Conservation (phyloP, 78 protist species). For the Dictyostelium firmibasis region DNA sequence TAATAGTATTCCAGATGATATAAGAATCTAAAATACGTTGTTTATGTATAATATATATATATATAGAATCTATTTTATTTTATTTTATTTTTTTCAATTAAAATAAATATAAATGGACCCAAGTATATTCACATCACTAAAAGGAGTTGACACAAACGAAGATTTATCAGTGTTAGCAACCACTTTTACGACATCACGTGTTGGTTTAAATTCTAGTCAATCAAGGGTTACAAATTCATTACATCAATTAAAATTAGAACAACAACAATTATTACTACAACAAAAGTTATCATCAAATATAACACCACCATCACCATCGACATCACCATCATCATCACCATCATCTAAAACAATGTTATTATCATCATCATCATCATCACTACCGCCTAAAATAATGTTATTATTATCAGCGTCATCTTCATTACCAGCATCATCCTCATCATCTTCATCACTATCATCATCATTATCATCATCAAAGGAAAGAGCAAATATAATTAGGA, state of each 20-base stretch:
- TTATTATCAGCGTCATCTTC: too few species aligned
- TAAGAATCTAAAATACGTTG: too few species aligned
- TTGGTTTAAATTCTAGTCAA: background rate
- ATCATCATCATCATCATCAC: slow-evolving; percentile 12
- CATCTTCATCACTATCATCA: background rate
- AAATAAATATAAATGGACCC: background rate
- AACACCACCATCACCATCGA: background rate
- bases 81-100: too few species aligned
- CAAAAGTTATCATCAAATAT: background rate
- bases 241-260: background rate
- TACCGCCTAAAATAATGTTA: background rate
- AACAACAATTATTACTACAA: background rate
- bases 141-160: background rate
- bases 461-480: background rate
- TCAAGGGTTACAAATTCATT: background rate
- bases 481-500: background rate
- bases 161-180: background rate
- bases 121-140: background rate
- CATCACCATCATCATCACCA: slow-evolving; percentile 2
- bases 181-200: background rate
- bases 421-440: too few species aligned
- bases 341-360: background rate
- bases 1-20: background rate
- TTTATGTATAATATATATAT: too few species aligned
- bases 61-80: too few species aligned